Evolutionary conservation across 176 grass and related monocot species (phyloP).

Genomic region (Aegilops sharonensis): DNA sequence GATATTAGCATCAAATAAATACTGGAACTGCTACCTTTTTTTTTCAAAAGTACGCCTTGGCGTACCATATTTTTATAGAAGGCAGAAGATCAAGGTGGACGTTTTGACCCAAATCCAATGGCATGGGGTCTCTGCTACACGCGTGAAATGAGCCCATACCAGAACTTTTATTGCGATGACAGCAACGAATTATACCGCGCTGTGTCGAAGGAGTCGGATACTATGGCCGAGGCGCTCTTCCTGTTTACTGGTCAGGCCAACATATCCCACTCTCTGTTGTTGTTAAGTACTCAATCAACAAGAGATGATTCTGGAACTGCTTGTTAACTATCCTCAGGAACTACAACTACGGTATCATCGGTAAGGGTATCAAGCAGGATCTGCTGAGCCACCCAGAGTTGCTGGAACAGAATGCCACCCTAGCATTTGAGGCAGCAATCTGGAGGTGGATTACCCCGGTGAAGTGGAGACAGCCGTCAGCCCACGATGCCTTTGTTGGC

Average conservation of each 20-base stretch:
- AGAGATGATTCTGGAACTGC: not conserved
- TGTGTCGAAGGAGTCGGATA: constrained; percentile 65
- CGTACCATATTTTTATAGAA: too few relatives aligned
- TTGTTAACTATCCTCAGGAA: constrained; percentile 54
- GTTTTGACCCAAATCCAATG: constrained; percentile 38
- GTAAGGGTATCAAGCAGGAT: constrained; percentile 60
- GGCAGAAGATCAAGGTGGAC: constrained; percentile 41
- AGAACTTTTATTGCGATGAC: constrained; percentile 49
- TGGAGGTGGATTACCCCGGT: constrained; percentile 97
- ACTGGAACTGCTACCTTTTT: not conserved
- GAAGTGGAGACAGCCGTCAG: constrained; percentile 77
- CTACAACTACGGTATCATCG: constrained; percentile 70
- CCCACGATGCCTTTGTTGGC: constrained; percentile 83
- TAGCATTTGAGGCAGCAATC: constrained; percentile 86
- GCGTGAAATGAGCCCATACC: constrained; percentile 71
- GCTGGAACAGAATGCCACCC: constrained; percentile 75
- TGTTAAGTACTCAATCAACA: not conserved
- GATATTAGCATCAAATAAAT: not conserved
- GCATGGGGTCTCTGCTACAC: constrained; percentile 86
- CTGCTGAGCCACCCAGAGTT: constrained; percentile 79
- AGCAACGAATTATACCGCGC: constrained; percentile 46
- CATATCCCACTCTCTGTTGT: not conserved
- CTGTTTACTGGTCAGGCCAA: constrained; percentile 60
- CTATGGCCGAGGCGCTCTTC: constrained; percentile 76
- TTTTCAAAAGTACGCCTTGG: too few relatives aligned